These are phyloP conservation scores for Fomitopsis betulina DNA, from an alignment of 1,284 basidiomycete species.

Conservation along the genomic window DNA sequence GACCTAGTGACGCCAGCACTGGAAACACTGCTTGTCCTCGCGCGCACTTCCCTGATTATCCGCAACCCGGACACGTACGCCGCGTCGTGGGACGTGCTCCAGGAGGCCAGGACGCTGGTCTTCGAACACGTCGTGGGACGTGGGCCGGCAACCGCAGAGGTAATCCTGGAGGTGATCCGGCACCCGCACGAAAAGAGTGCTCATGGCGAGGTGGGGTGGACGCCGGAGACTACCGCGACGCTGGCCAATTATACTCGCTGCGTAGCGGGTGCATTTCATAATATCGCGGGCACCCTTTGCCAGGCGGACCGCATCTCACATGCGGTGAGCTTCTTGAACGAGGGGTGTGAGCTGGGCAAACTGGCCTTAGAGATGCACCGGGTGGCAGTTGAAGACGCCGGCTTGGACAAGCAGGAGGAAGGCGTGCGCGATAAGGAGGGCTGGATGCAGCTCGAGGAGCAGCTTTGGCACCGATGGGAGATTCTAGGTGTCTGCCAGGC, in stretches of 20 bases:
- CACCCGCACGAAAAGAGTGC: conserved; percentile 1
- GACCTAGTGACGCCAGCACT: conserved; percentile 46
- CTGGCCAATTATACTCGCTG: conserved; percentile 56
- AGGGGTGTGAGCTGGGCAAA: conserved; percentile 51
- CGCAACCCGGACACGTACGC: conserved; percentile 49
- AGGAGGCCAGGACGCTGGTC: conserved; percentile 30
- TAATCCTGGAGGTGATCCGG: background rate
- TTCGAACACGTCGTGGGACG: background rate
- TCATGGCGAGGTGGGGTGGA: background rate
- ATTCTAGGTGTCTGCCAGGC: conserved; percentile 72
- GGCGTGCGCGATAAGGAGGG: conserved; percentile 31
- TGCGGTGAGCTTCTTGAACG: conserved; percentile 60
- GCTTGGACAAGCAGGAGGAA: conserved; percentile 8
- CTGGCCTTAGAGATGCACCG: conserved; percentile 33
- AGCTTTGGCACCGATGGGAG: conserved; percentile 70
- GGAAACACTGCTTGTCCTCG: conserved; percentile 59
- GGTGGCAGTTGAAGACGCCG: background rate
- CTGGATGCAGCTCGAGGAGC: conserved; percentile 58
- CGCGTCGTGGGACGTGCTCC: conserved; percentile 42
- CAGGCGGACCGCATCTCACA: conserved; percentile 53
- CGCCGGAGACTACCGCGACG: background rate
- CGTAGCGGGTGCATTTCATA: conserved; percentile 63
- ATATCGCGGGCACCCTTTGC: conserved; percentile 59
- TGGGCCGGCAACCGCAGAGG: background rate
- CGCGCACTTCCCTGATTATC: conserved; percentile 42